Evolutionary conservation across 164 flowering plant species (phyloP).

Genomic region (Dillenia suffruticosa): DNA sequence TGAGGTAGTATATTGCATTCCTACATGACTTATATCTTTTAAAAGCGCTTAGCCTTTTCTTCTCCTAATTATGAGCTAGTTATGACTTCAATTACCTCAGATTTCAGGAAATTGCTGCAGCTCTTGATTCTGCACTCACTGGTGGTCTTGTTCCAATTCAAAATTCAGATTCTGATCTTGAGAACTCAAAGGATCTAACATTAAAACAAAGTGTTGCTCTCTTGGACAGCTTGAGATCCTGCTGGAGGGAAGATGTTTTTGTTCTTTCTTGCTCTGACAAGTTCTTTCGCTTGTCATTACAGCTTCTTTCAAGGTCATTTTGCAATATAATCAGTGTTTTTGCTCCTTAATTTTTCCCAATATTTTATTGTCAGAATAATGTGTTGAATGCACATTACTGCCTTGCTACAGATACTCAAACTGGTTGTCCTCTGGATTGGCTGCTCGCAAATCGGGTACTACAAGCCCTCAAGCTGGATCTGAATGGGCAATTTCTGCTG

Average conservation of each 20-base stretch:
- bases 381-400: background rate
- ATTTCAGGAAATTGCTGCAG: constrained; percentile 95
- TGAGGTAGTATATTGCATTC: constrained; percentile 53
- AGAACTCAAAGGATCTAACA: constrained; percentile 32
- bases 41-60: background rate
- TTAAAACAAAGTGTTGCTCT: constrained; percentile 78
- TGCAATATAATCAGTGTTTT: background rate
- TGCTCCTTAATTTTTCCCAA: background rate
- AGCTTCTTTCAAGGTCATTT: constrained; percentile 83
- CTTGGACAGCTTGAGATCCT: constrained; percentile 76
- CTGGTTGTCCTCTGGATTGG: constrained; percentile 79
- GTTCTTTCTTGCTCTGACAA: constrained; percentile 80
- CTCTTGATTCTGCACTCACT: constrained; percentile 71
- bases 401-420: constrained; percentile 51
- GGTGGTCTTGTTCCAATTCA: constrained; percentile 44
- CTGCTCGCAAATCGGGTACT: constrained; percentile 56
- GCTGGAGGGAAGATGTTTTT: constrained; percentile 93
- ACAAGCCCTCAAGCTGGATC: constrained; percentile 42
- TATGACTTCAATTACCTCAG: constrained; percentile 32
- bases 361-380: background rate
- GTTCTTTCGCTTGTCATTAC: constrained; percentile 85
- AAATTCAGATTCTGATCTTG: constrained; percentile 29
- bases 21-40: background rate
- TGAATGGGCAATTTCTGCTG: constrained; percentile 84
- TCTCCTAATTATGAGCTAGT: constrained; percentile 1